Conservation (phyloP, 1,284 basidiomycete species). For the Irpex sp. region DNA sequence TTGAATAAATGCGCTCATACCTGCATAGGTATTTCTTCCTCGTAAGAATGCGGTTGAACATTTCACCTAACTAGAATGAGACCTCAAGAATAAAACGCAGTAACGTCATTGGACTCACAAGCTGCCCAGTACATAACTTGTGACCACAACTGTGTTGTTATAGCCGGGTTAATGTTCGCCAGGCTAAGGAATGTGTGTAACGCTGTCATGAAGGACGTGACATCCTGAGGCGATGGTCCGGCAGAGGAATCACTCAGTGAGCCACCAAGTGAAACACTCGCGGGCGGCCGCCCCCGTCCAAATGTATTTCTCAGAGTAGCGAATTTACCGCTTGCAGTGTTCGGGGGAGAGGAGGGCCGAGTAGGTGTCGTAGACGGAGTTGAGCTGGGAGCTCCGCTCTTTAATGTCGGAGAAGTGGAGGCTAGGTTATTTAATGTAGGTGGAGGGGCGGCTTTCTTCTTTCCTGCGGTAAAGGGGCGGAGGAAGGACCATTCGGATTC, state of each 20-base stretch:
- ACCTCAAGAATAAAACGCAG: conserved; percentile 23
- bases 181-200: conserved; percentile 82
- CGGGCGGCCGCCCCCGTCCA: conserved; percentile 43
- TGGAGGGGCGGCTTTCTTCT: conserved; percentile 45
- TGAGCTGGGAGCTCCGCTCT: conserved; percentile 26
- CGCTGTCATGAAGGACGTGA: conserved; percentile 85
- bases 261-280: conserved; percentile 20
- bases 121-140: conserved; percentile 94
- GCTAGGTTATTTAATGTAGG: conserved; percentile 32
- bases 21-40: conserved; percentile 93
- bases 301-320: conserved; percentile 64
- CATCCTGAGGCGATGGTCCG: conserved; percentile 53
- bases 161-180: conserved; percentile 88
- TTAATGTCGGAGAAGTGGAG: conserved; percentile 40
- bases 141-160: conserved; percentile 90
- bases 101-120: conserved; percentile 38
- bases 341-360: conserved; percentile 37
- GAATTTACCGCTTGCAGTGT: conserved; percentile 32
- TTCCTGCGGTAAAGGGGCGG: conserved; percentile 69
- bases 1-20: conserved; percentile 33
- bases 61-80: conserved; percentile 58
- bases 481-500: conserved; percentile 96
- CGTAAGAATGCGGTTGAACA: conserved; percentile 91
- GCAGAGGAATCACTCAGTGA: conserved; percentile 41
- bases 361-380: conserved; percentile 38